These are phyloP conservation scores for Zygnema circumcarinatum DNA, from an alignment of 139 green algal species.

Conservation along the genomic window DNA sequence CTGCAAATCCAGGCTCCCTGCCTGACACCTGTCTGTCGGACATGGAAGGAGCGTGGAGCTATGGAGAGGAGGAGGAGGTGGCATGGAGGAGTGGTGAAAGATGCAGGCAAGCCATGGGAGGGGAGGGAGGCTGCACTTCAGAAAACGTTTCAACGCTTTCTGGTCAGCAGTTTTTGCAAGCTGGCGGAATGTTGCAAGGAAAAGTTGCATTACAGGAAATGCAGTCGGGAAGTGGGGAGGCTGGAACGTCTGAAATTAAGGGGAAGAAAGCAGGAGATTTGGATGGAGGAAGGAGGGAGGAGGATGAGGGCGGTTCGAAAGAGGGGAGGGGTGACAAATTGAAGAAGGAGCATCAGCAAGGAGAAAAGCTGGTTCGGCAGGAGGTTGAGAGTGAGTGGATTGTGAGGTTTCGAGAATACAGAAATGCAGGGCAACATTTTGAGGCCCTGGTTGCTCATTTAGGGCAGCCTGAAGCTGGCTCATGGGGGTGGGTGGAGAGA, in stretches of 20 bases:
- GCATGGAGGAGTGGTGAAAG: too few relatives aligned
- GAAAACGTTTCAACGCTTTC: too few relatives aligned
- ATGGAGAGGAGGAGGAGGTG: not conserved
- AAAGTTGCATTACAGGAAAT: too few relatives aligned
- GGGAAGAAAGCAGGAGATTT: not conserved
- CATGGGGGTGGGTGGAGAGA: slow-evolving; percentile 52
- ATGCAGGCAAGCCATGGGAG: too few relatives aligned
- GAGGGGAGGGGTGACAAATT: not conserved
- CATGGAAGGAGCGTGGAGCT: not conserved
- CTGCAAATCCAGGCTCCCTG: too few relatives aligned
- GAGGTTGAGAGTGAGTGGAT: slow-evolving; percentile 48
- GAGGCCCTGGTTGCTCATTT: not conserved
- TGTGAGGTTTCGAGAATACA: slow-evolving; percentile 48
- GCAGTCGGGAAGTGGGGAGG: too few relatives aligned
- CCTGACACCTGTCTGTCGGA: too few relatives aligned
- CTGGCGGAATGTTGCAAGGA: too few relatives aligned
- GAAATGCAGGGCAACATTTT: slow-evolving; percentile 23
- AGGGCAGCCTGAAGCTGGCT: not conserved
- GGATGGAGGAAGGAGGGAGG: not conserved
- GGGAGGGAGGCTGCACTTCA: too few relatives aligned
- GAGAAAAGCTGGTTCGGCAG: not conserved
- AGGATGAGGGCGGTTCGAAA: not conserved
- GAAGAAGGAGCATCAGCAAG: not conserved
- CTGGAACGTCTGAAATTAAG: too few relatives aligned
- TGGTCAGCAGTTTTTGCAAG: too few relatives aligned